Conservation (phyloP, 768 basidiomycete species). For the Udeniomyces megalosporus region DNA sequence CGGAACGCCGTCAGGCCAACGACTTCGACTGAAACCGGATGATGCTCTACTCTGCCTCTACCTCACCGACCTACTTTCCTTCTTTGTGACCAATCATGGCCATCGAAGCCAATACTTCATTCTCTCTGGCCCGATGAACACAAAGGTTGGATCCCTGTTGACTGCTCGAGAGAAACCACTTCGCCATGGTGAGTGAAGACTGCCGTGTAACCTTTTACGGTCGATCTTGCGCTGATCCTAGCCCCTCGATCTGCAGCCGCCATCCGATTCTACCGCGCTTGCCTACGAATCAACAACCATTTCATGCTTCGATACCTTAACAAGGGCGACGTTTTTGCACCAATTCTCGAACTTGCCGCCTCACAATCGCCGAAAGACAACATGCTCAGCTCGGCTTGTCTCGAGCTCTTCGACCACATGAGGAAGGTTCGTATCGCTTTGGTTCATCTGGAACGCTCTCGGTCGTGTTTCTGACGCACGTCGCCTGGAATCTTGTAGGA, state of each 20-base stretch:
- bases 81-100: slow-evolving; percentile 71
- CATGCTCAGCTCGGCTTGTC: slow-evolving; percentile 80
- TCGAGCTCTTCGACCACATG: slow-evolving; percentile 87
- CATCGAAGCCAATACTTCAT: slow-evolving; percentile 85
- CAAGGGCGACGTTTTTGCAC: slow-evolving; percentile 68
- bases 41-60: slow-evolving; percentile 70
- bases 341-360: slow-evolving; percentile 51
- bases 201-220: neutral
- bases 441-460: neutral
- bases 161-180: slow-evolving; percentile 78
- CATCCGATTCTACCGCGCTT: slow-evolving; percentile 76
- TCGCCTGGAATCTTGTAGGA: slow-evolving; percentile 38
- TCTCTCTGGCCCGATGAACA: slow-evolving; percentile 59
- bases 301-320: slow-evolving; percentile 55
- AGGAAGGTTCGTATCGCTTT: slow-evolving; percentile 45
- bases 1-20: neutral
- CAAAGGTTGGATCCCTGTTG: slow-evolving; percentile 59
- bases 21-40: slow-evolving; percentile 37
- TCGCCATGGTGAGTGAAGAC: slow-evolving; percentile 71
- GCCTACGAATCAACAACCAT: slow-evolving; percentile 53
- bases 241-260: slow-evolving; percentile 41
- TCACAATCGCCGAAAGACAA: slow-evolving; percentile 71
- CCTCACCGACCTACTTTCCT: slow-evolving; percentile 78
- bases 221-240: neutral
- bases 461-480: neutral